Percentiles rank a stretch among this genome's conserved stretches.
These are phyloP conservation scores for Diplodia intermedia DNA, from an alignment of 2,329 filamentous ascomycete genomes.

Conservation along the genomic window DNA sequence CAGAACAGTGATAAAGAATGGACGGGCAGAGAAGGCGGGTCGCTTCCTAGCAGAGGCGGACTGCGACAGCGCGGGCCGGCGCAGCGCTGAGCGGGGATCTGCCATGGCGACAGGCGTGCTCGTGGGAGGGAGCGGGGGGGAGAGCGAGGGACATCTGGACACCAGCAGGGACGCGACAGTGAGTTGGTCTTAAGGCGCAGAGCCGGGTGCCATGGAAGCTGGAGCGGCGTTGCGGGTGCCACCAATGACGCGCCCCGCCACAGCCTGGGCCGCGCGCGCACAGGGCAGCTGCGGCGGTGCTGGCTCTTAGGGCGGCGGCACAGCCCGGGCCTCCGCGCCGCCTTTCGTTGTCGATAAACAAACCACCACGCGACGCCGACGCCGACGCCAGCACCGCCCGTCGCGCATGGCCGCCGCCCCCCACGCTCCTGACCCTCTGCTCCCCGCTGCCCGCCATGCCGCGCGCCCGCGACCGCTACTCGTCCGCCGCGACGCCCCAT, in stretches of 20 bases:
- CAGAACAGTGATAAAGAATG: conserved; percentile 56
- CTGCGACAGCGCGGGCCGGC: conserved; percentile 25
- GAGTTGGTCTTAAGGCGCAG: not conserved
- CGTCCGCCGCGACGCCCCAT: conserved; percentile 56
- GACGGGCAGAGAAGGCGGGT: conserved; percentile 51
- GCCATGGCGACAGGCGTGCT: conserved; percentile 25
- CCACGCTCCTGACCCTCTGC: conserved; percentile 5
- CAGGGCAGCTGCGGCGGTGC: conserved; percentile 2
- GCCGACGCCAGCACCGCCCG: not conserved
- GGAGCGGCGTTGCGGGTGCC: conserved; percentile 6
- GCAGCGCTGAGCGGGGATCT: conserved; percentile 19
- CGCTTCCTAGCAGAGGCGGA: conserved; percentile 33
- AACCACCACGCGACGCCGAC: not conserved
- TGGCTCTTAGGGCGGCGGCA: not conserved
- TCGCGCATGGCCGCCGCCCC: conserved; percentile 3
- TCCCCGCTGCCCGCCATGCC: conserved; percentile 55
- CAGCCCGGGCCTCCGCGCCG: not conserved
- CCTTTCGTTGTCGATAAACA: conserved; percentile 1
- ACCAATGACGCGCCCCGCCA: conserved; percentile 21
- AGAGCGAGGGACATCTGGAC: conserved; percentile 3
- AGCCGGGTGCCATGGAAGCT: not conserved
- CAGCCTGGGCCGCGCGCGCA: not conserved
- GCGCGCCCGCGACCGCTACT: conserved; percentile 58
- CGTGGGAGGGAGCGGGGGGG: conserved; percentile 1
- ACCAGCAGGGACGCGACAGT: not conserved